Conservation (phyloP, 495 filamentous ascomycete species). For the Arthonia radiata region DNA sequence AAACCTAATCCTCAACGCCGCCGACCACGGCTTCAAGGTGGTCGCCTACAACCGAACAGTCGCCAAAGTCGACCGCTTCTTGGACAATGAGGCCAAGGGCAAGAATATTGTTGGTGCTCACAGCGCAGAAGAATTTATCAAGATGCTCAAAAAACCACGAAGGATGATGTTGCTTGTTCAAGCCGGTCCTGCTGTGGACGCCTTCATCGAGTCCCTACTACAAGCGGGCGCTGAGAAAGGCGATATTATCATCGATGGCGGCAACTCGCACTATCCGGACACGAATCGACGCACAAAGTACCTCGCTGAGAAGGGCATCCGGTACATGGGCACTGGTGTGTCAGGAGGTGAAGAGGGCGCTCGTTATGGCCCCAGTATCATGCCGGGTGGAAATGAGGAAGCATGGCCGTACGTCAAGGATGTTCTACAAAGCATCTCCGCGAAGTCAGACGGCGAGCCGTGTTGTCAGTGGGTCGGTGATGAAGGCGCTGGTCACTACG, state of each 20-base stretch:
- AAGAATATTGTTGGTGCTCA: constrained; percentile 84
- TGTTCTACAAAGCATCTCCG: constrained; percentile 89
- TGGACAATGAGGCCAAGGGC: constrained; percentile 83
- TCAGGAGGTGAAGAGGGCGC: constrained; percentile 99
- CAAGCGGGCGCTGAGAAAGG: constrained; percentile 48
- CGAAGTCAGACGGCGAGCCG: constrained; percentile 85
- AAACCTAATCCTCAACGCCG: constrained; percentile 97
- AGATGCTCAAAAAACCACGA: constrained; percentile 89
- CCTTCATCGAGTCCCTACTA: constrained; percentile 91
- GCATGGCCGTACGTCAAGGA: constrained; percentile 98
- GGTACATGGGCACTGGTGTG: constrained; percentile 91
- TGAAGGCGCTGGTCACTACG: constrained; percentile 96
- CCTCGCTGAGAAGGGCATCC: constrained; percentile 63
- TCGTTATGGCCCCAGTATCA: constrained; percentile 85
- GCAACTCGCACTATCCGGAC: constrained; percentile 98
- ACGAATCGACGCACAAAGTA: constrained; percentile 87
- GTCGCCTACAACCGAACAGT: constrained; percentile 96
- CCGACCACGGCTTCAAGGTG: constrained; percentile 87
- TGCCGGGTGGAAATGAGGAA: constrained; percentile 95
- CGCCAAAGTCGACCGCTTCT: constrained; percentile 88
- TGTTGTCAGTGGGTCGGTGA: constrained; percentile 99
- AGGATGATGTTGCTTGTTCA: constrained; percentile 95
- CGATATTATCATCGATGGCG: constrained; percentile 98
- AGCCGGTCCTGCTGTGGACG: constrained; percentile 90
- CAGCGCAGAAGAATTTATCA: constrained; percentile 76